Evolutionary conservation across 352 stramenopile species (phyloP).

Genomic region (Globisporangium polare): DNA sequence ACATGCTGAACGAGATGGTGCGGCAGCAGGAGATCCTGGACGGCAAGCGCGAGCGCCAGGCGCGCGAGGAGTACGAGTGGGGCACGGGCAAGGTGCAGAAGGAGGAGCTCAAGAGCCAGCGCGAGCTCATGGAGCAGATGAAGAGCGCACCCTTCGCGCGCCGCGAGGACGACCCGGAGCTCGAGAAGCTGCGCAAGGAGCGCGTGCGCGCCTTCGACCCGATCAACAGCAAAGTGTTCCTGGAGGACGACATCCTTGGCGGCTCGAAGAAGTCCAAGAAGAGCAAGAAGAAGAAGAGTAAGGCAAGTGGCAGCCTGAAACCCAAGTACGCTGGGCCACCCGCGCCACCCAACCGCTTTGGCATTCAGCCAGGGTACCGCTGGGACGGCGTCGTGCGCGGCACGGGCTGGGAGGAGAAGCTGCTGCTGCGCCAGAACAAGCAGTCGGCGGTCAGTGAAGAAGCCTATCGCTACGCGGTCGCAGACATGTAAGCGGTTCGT

Average conservation of each 20-base stretch:
- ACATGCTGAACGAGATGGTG: conserved; percentile 85
- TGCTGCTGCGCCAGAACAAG: conserved; percentile 81
- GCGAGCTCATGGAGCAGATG: conserved; percentile 62
- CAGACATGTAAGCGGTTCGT: conserved; percentile 63
- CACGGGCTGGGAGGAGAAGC: conserved; percentile 95
- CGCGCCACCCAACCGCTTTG: conserved; percentile 81
- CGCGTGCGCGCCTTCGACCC: conserved; percentile 72
- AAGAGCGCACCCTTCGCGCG: conserved; percentile 63
- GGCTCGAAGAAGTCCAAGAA: conserved; percentile 35
- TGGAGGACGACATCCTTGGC: conserved; percentile 43
- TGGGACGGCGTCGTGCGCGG: conserved; percentile 97
- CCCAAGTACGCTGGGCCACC: conserved; percentile 68
- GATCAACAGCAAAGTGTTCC: conserved; percentile 73
- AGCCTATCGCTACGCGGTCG: conserved; percentile 75
- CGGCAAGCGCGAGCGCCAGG: conserved; percentile 70
- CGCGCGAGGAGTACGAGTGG: conserved; percentile 82
- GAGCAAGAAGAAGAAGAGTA: conserved; percentile 43
- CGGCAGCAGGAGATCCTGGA: conserved; percentile 76
- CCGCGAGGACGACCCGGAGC: conserved; percentile 63
- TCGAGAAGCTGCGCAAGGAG: conserved; percentile 55
- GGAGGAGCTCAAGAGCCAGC: conserved; percentile 48
- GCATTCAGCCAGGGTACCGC: conserved; percentile 94
- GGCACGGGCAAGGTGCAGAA: conserved; percentile 82
- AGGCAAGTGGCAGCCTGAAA: conserved; percentile 25
- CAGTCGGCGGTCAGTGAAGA: conserved; percentile 59